phyloP scores from a whole-genome alignment of 2,329 filamentous ascomycete genomes.

The Aureobasidium leucospermi region DNA sequence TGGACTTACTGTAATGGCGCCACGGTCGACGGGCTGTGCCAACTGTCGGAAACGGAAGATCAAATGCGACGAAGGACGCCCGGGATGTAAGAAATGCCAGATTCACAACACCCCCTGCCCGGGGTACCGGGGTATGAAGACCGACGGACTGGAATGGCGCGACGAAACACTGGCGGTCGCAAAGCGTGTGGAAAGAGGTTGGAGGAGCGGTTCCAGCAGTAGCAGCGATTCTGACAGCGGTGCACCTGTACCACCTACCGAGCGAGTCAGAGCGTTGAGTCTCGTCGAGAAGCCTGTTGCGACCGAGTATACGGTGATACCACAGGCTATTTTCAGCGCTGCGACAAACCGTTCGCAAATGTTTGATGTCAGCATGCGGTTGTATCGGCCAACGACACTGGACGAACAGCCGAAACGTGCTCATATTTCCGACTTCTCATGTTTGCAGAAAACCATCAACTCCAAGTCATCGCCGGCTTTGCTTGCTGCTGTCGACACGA shows the following conservation, averaged over 20 bases:
- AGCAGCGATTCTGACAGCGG: not conserved
- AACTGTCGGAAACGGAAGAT: constrained; percentile 28
- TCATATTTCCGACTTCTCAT: constrained; percentile 6
- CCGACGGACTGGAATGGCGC: constrained; percentile 22
- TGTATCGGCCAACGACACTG: constrained; percentile 23
- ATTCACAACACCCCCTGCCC: constrained; percentile 26
- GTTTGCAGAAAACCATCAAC: not conserved
- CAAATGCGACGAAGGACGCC: constrained; percentile 25
- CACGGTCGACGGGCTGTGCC: constrained; percentile 25
- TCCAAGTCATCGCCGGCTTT: constrained; percentile 18
- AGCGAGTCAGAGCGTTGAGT: not conserved
- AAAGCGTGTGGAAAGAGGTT: not conserved
- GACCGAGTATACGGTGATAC: not conserved
- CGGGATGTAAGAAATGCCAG: constrained; percentile 24
- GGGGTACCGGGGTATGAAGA: constrained; percentile 23
- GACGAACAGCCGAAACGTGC: not conserved
- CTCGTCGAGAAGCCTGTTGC: not conserved
- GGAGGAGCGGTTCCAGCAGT: not conserved
- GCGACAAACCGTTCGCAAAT: constrained; percentile 18
- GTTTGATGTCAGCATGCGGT: constrained; percentile 23
- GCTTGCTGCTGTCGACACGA: constrained; percentile 22
- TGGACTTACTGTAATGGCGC: constrained; percentile 21
- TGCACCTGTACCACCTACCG: not conserved
- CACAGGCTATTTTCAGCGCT: constrained; percentile 4
- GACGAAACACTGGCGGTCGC: constrained; percentile 22